Evolutionary conservation across 2,329 filamentous ascomycete species (phyloP), one percentile per base, ranked within the genome.

Genomic region (Parafenestella ontariensis): DNA sequence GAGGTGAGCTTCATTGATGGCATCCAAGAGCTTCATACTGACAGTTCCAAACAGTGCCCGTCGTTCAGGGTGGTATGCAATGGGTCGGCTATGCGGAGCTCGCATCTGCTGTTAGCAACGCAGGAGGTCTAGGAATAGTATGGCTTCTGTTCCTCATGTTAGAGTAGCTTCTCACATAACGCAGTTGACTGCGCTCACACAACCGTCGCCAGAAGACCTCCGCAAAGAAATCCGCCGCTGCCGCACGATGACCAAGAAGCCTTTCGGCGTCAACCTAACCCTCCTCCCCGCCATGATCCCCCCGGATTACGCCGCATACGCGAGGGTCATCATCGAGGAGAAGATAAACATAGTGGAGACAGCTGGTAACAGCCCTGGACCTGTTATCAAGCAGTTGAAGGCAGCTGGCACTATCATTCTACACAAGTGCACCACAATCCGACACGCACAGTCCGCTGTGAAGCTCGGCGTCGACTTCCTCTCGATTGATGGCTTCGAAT

Each of bases 191-290:
- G 91, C 89, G 43, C 87, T 98, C 71, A 98, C 96, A 49, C 96
- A 96, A 85, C 91, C 95, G 29, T 89, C 90, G 15, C 94, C 95
- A 43, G 91, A 92, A 76, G 92, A 91, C 73, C 88, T 99, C 52
- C 92, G 94, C 76, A 90, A 91, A 72, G 95, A 99, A 81, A 99
- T 99, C 78, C 89, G 86, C 61, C 88, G 86, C 79, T 96, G 91
- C 83, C 89, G 88, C 66, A 86, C 83, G 61, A 87, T 98, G 81
- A 95, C 91, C 52, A 81, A 82, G 59, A 84, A 87, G 62, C 91
- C 91, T 17, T 98, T 99, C 77, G 95, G 85, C 70, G 94, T 98
- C 68, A 99, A 99, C 80, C 86, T 98, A 65, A 99, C 95, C 8
- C 88, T 98, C 58, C 88, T 98, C 41, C 95, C 95, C 24, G 85